phyloP scores from a whole-genome alignment of 2,329 filamentous ascomycete genomes.

The Diaporthe eres region DNA sequence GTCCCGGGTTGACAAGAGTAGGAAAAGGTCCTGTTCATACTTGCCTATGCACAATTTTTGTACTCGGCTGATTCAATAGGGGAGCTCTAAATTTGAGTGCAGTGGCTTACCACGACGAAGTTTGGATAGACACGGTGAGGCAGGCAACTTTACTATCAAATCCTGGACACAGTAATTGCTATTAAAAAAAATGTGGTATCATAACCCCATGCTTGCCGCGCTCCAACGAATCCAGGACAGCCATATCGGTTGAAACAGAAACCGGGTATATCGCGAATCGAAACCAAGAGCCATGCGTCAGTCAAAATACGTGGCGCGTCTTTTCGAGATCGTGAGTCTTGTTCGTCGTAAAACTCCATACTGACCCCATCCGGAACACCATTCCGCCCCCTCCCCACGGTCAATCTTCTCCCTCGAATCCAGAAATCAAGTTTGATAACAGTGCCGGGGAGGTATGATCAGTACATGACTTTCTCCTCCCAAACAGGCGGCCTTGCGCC shows the following conservation, averaged over 20 bases:
- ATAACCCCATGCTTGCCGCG: not conserved
- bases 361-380: not conserved
- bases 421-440: not conserved
- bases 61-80: not conserved
- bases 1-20: not conserved
- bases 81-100: too few species aligned
- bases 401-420: not conserved
- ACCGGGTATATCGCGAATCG: constrained; percentile 27
- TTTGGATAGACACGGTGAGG: not conserved
- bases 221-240: constrained; percentile 22
- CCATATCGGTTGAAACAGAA: constrained; percentile 11
- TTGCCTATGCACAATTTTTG: too few species aligned
- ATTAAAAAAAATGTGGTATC: constrained; percentile 34
- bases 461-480: constrained; percentile 54
- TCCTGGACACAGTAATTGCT: not conserved
- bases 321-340: not conserved
- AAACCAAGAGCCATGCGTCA: constrained; percentile 5
- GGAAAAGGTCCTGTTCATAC: not conserved
- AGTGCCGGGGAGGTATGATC: constrained; percentile 31
- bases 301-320: not conserved
- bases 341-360: not conserved
- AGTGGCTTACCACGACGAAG: not conserved
- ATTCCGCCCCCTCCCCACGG: not conserved
- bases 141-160: not conserved
- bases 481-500: constrained; percentile 52